Base-by-base conservation (phyloP, 176 grass and related monocot species). In the Avena eriantha region DNA sequence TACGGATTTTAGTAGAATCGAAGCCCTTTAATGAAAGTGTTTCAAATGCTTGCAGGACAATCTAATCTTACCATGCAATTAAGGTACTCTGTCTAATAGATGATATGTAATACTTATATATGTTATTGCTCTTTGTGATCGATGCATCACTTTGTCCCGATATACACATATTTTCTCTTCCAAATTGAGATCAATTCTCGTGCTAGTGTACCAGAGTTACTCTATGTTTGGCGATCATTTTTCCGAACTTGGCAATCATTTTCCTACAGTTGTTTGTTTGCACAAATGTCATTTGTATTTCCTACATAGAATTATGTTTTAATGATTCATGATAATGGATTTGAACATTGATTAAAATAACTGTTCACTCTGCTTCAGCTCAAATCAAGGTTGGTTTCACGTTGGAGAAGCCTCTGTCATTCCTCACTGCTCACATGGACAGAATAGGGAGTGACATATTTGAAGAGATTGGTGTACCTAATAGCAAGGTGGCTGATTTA, bases 381-480 rank as follows among this genome's bases (percentile, higher is more conserved):
- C 76, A 95, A 90, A 89, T 95, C 33, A 89, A 90, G 78, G 93
- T 88, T 63, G 87, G 88, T 81, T 89, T 95, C 57, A 82, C 74
- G 73, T 87, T 95, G 88, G 81, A 91, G 76, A 93, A 83, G 79
- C 84, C 91, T 73, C 35, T 91, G 50, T 87, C 89, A n/a, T 81
- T 87, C 78, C 93, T 95, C 71, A 71, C 54, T 89, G 76, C 77
- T 88, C 58, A 82, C 76, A 84, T 82, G 60, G 87, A 86, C 79
- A 89, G 79, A 87, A 69, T 95, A 78, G 91, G 77, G 84, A 89
- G 86, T 86, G 93, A 93, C 81, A 95, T 95, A 93, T 91, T 87
- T 76, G 89, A 91, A 79, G 93, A 95, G 71, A 87, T 95, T 33
- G 93, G 91, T 76, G 73, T 95, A 83, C 93, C 93, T 65, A 93